Evolutionary conservation across 1,284 basidiomycete species (phyloP), one percentile per base, ranked within the genome.

Genomic region (Pulveroboletus sp.): DNA sequence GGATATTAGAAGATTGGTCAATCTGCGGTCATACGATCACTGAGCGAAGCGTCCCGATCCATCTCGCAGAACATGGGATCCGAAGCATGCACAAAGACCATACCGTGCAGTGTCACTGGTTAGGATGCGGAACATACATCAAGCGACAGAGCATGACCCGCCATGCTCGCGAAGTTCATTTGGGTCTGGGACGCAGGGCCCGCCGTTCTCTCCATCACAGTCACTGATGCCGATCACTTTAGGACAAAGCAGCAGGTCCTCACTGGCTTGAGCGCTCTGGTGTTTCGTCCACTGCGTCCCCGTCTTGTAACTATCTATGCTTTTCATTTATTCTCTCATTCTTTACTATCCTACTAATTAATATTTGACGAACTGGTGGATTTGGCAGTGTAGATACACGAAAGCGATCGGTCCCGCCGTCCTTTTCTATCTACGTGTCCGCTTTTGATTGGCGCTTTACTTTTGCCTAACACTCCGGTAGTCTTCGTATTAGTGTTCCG

Each of bases 31-130:
- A 52, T 22, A 9, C 3, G 9, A 35, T 70, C 20, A 47, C 26
- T 1, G 3, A 20, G 2, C 0, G 4, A 25, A 42, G 45, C 3
- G 15, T 57, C 4, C n/a, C 52, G 14, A 15, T 18, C 26, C 68
- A 72, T 29, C 57, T 70, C 3, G 44, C 46, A 1, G 12, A 28
- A 1, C 66, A 69, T n/a, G 59, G 65, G 1, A 55, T 68, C 15
- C 31, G 9, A 2, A 8, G 20, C 0, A 54, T 69, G 50, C 28
- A 5, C 4, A 64, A 35, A 36, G 14, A 44, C 17, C 1, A 1
- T 8, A 0, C 4, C 6, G 40, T 49, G 4, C 22, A 24, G 4
- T 70, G 69, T 35, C 11, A 12, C 6, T 66, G 68, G 70, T 15
- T 0, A 1, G 56, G 2, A 5, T 70, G 68, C 7, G 29, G 22